Base-by-base conservation (phyloP, 2,329 filamentous ascomycete species). In the Claviceps spartinae region DNA sequence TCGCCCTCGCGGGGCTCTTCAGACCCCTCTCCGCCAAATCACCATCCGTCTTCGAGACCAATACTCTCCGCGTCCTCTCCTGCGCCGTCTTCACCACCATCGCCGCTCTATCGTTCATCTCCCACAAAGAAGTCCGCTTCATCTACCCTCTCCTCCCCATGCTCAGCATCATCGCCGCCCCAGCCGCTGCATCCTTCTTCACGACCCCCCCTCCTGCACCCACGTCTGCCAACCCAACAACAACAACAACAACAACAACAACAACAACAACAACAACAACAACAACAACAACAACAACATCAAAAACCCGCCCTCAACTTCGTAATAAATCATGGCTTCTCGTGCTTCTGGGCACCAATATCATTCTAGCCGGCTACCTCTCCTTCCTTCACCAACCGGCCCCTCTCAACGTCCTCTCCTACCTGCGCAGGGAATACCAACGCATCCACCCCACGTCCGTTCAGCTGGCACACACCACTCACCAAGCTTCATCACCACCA, bases 41-140 rank as follows among this genome's bases (percentile, higher is more conserved):
- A 1, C 59, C 71, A 5, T 61, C 71, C 40, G 53, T 63, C 8
- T 53, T 63, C 24, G 61, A 70, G 55, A 58, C 62, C 9, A 67
- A 67, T 20, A 60, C 58, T 50, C 65, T 66, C 63, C 56, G 50
- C 63, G 69, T 55, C 38, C 69, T 90, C 8, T 73, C 81, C 9
- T 72, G 74, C 34, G 72, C 79, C 7, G 74, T 84, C 43, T 56
- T 83, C 51, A 67, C 79, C 34, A 85, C 83, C 53, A 69, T 86
- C 9, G 64, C 70, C 1, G 66, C 73, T 2, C 76, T 97, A 37
- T 95, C 88, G 1, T 63, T 86, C 47, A 86, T 97, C 58, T 82
- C 88, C 1, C 93, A 98, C 71, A 98, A 98, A 67, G 93, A 98
- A 74, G 87, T 95, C 60, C 88, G 93, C 61, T 98, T 98, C 72